These are phyloP conservation scores for Aspergillus sojae DNA, from an alignment of 2,329 filamentous ascomycete genomes.

Conservation along the genomic window DNA sequence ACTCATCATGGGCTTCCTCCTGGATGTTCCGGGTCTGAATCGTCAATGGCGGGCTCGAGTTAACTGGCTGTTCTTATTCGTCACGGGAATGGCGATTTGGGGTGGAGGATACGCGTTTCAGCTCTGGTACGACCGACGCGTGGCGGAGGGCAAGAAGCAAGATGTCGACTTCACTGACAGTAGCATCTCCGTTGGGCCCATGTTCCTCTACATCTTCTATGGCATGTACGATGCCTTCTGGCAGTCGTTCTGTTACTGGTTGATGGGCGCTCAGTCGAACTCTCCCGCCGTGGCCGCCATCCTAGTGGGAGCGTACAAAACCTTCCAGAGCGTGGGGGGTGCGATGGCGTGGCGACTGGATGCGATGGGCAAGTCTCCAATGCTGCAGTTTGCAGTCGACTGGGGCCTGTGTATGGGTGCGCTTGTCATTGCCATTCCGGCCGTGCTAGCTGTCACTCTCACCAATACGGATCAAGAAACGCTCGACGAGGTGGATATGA, in stretches of 20 bases:
- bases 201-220: conserved; percentile 72
- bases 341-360: conserved; percentile 53
- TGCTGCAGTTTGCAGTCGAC: conserved; percentile 50
- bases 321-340: conserved; percentile 47
- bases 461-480: not conserved
- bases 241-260: conserved; percentile 68
- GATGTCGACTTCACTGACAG: conserved; percentile 53
- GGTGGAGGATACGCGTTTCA: conserved; percentile 68
- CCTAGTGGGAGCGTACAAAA: conserved; percentile 53
- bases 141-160: conserved; percentile 45
- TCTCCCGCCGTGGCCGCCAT: conserved; percentile 46
- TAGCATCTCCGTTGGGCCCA: conserved; percentile 60
- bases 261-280: conserved; percentile 52
- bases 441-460: conserved; percentile 44
- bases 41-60: conserved; percentile 51
- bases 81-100: conserved; percentile 58
- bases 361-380: conserved; percentile 37
- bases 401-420: conserved; percentile 52
- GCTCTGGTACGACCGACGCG: conserved; percentile 53
- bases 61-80: conserved; percentile 52
- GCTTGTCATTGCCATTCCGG: conserved; percentile 46
- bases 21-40: conserved; percentile 47
- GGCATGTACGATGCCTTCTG: conserved; percentile 69
- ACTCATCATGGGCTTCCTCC: conserved; percentile 42
- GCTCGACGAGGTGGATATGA: not conserved